Evolutionary conservation across 2,329 filamentous ascomycete species (phyloP).

Genomic region (Aspergillus puulaauensis): DNA sequence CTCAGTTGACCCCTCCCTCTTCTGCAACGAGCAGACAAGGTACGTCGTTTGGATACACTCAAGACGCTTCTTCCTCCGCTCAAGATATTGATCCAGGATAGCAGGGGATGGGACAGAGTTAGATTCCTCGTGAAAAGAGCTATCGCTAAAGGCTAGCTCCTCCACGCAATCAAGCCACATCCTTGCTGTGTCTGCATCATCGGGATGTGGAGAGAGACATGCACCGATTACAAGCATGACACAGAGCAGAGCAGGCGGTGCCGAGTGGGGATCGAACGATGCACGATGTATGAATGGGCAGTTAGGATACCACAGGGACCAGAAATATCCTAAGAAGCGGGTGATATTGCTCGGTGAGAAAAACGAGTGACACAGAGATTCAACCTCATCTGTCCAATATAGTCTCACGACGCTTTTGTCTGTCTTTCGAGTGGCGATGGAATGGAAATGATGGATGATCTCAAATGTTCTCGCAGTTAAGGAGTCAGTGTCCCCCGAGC

Average conservation of each 20-base stretch:
- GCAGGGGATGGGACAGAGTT: neutral
- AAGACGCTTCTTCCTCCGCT: slow-evolving; percentile 15
- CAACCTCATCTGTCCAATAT: slow-evolving; percentile 12
- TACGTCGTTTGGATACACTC: slow-evolving; percentile 26
- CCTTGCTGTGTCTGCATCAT: slow-evolving; percentile 16
- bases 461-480: slow-evolving; percentile 9
- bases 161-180: slow-evolving; percentile 23
- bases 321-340: slow-evolving; percentile 27
- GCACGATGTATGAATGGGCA: slow-evolving; percentile 31
- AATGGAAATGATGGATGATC: slow-evolving; percentile 11
- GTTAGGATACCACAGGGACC: slow-evolving; percentile 30
- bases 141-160: slow-evolving; percentile 22
- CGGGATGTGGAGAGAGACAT: slow-evolving; percentile 21
- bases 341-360: slow-evolving; percentile 23
- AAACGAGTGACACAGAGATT: slow-evolving; percentile 15
- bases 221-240: slow-evolving; percentile 30
- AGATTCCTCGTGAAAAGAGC: slow-evolving; percentile 8
- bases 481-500: neutral
- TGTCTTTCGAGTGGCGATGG: slow-evolving; percentile 6
- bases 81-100: neutral
- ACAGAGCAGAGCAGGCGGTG: slow-evolving; percentile 19
- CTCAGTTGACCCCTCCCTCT: slow-evolving; percentile 23
- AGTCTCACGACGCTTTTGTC: slow-evolving; percentile 15
- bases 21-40: slow-evolving; percentile 24
- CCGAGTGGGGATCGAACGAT: slow-evolving; percentile 18